Evolutionary conservation across 257 asterid species (phyloP), one percentile per base, ranked within the genome.

Genomic region (Plantago ovata): DNA sequence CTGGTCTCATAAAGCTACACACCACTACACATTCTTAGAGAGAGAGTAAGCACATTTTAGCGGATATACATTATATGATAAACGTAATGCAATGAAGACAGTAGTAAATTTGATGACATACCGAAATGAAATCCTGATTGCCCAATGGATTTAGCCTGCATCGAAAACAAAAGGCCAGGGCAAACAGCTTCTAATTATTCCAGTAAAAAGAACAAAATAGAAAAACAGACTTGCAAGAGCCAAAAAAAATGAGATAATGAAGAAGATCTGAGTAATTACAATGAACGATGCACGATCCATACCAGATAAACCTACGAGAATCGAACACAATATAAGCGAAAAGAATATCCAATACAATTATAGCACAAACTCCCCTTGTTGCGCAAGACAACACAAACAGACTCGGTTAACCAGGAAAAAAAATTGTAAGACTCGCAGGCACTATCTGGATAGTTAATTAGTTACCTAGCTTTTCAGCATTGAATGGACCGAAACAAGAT

Each of bases 131-230:
- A 62, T 38, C 95, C 92, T 39, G 46, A 71, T 38, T 69, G 72
- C 61, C 93, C 90, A 20, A 77, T 71, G 36, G 84, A 73, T 65
- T 72, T 82, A 39, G 77, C 92, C 94, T 89, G 86, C 76, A 80
- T 44, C 52, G 28, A 18, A 12, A 60, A 52, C 6, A 60, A 33
- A 13, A 28, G 49, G 43, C 72, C 24, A 40, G 47, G 21, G 46
- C 55, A 9, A 38, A 28, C 13, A 62, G 24, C 33, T 41, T 64
- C 15, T 42, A 28, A 66, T 23, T 58, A 41, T 46, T 11, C 50
- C 19, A 22, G 22, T 1, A 20, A 16, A 58, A 60, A 57, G 14
- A n/a, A 7, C 14, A 41, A 21, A 38, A 33, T 8, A 28, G n/a
- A 15, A 8, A 19, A 10, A 10, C 9, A 54, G 6, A 67, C 9